Percentiles rank a stretch among this genome's conserved stretches.
phyloP scores from a whole-genome alignment of 129 eudicot genomes.

The Sambucus nigra region DNA sequence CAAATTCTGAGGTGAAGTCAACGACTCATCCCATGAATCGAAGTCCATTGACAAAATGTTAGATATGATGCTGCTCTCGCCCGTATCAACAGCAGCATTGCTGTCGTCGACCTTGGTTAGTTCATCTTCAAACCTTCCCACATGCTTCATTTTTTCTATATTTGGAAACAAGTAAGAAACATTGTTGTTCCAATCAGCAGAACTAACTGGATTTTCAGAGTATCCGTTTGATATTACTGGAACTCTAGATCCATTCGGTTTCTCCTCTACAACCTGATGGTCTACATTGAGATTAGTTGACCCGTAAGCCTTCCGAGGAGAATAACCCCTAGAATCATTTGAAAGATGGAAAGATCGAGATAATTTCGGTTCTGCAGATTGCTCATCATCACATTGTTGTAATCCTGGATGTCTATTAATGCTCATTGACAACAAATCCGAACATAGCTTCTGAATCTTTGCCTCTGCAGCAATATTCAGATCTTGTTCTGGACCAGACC shows the following conservation, averaged over 20 bases:
- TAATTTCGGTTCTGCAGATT: conserved; percentile 25
- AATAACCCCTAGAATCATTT: conserved; percentile 17
- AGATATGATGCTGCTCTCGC: conserved; percentile 84
- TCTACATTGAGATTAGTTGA: conserved; percentile 15
- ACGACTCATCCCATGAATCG: conserved; percentile 82
- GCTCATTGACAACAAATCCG: conserved; percentile 38
- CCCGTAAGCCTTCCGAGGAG: conserved; percentile 18
- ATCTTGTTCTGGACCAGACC: conserved; percentile 17
- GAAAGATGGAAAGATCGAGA: conserved; percentile 37
- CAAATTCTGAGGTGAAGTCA: conserved; percentile 68
- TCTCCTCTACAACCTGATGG: conserved; percentile 36
- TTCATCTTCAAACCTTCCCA: conserved; percentile 29
- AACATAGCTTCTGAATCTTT: conserved; percentile 23
- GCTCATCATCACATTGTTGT: conserved; percentile 25
- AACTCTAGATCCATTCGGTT: conserved; percentile 21
- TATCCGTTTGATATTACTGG: conserved; percentile 27
- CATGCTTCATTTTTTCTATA: conserved; percentile 22
- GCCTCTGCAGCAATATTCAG: conserved; percentile 19
- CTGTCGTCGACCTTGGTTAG: conserved; percentile 6
- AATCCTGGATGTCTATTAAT: conserved; percentile 23
- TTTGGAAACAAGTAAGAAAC: conserved; percentile 26
- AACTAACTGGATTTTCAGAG: conserved; percentile 19
- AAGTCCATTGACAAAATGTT: conserved; percentile 80
- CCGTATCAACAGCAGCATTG: conserved; percentile 24
- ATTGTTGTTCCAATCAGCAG: conserved; percentile 12